Percentiles rank a stretch among this genome's conserved stretches.
phyloP scores from a whole-genome alignment of 805 yeast genomes.

The Lipomyces anomalus region DNA sequence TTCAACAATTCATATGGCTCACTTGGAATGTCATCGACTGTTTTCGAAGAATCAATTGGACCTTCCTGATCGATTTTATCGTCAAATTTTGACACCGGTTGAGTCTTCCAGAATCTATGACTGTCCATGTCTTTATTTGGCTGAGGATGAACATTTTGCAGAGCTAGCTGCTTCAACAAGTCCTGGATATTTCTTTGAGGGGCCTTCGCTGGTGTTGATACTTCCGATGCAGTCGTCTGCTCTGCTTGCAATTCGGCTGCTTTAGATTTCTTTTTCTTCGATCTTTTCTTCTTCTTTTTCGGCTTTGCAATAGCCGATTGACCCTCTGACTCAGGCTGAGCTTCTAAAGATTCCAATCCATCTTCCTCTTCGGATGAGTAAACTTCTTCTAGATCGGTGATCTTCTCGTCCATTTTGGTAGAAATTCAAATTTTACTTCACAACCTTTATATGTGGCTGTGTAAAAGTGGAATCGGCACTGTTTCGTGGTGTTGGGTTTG shows the following conservation, averaged over 20 bases:
- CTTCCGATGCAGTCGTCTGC: no score
- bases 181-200: conserved; percentile 44
- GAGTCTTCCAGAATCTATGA: conserved; percentile 97
- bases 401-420: no score
- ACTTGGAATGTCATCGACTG: conserved; percentile 64
- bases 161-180: conserved; percentile 47
- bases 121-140: conserved; percentile 47
- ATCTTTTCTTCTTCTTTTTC: background rate
- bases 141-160: conserved; percentile 3
- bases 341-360: no score
- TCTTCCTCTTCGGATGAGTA: no score
- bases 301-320: no score
- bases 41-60: conserved; percentile 65
- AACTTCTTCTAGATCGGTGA: no score
- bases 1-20: conserved; percentile 63
- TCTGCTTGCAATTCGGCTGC: background rate
- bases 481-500: no score
- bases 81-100: conserved; percentile 80
- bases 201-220: no score
- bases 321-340: no score
- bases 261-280: background rate
- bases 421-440: no score
- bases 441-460: no score
- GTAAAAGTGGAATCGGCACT: no score
- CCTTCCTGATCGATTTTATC: conserved; percentile 67